These are phyloP conservation scores for Penicillium maclennaniae DNA, from an alignment of 495 filamentous ascomycete genomes.

Conservation along the genomic window DNA sequence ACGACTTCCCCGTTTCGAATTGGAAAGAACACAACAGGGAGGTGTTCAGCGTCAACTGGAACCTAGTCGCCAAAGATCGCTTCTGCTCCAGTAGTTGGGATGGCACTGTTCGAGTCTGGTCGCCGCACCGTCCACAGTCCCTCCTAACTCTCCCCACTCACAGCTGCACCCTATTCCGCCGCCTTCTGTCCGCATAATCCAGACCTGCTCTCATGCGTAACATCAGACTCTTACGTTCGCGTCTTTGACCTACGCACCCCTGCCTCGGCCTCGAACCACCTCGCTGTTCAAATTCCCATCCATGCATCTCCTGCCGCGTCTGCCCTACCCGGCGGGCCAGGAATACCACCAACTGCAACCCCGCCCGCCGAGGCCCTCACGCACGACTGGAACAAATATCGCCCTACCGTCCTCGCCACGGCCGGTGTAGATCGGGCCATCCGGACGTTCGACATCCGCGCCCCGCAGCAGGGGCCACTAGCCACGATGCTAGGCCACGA, in stretches of 20 bases:
- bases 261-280: conserved; percentile 74
- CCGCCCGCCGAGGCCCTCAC: conserved; percentile 78
- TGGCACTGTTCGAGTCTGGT: conserved; percentile 90
- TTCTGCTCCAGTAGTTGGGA: conserved; percentile 93
- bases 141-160: conserved; percentile 82
- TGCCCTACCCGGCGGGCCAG: conserved; percentile 30
- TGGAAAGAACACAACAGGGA: conserved; percentile 93
- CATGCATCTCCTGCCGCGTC: conserved; percentile 55
- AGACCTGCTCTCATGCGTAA: conserved; percentile 73
- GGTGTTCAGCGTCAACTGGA: conserved; percentile 89
- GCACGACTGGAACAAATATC: conserved; percentile 99
- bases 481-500: conserved; percentile 76
- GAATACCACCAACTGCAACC: conserved; percentile 28
- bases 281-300: conserved; percentile 70
- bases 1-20: conserved; percentile 76
- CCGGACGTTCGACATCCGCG: conserved; percentile 83
- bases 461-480: conserved; percentile 64
- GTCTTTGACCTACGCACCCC: conserved; percentile 88
- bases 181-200: conserved; percentile 77
- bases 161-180: conserved; percentile 86
- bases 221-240: conserved; percentile 78
- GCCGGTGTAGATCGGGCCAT: conserved; percentile 87
- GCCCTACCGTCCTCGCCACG: conserved; percentile 73
- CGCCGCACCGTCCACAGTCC: conserved; percentile 64
- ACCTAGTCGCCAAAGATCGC: conserved; percentile 80